Evolutionary conservation across 2,329 filamentous ascomycete genomes (phyloP), one percentile per base, ranked within the genome.

Genomic region (Scolecobasidium constrictum): DNA sequence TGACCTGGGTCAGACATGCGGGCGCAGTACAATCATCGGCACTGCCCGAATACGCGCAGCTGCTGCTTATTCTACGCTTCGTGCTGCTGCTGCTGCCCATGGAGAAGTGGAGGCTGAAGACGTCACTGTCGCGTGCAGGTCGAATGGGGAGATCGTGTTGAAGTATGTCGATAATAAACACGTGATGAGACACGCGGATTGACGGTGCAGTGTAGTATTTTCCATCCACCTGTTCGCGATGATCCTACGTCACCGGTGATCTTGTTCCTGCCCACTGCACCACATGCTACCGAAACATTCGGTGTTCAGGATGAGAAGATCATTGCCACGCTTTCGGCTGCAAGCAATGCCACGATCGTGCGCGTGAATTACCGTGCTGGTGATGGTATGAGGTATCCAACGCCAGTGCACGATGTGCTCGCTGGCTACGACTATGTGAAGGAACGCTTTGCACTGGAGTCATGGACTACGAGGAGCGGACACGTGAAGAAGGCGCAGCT

Each of bases 341-440:
- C 55, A 9, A 56, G 63, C 23, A 55, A 58, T 21, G 60, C 60
- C 4, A 65, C 63, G 3, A 49, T 69, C 12, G 63, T 68, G 6
- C 56, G 61, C 26, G 55, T 71, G 49, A 63, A 69, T 47, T 71
- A 72, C 49, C 62, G 67, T 26, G 54, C 60, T 13, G 58, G 58
- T 13, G 46, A 52, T 3, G 45, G 49, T 13, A 48, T 64, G 40
- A 57, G 50, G 6, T 71, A 62, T 46, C 69, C 69, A 23, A 61
- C 56, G 1, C 66, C 68, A 0, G 53, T 70, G 20, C 67, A 72
- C 48, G 66, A 71, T 53, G 63, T 68, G 4, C 50, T 68, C 6
- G 53, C 58, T 12, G 67, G 59, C 18, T 71, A 64, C 47, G 68
- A 72, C 52, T 72, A 67, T 66, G 53, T 68, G 4, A 47, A 58